Percentiles rank a stretch among this genome's conserved stretches.
Evolutionary conservation across 306 rosid species (phyloP).

Genomic region (Lathyrus aphaca): DNA sequence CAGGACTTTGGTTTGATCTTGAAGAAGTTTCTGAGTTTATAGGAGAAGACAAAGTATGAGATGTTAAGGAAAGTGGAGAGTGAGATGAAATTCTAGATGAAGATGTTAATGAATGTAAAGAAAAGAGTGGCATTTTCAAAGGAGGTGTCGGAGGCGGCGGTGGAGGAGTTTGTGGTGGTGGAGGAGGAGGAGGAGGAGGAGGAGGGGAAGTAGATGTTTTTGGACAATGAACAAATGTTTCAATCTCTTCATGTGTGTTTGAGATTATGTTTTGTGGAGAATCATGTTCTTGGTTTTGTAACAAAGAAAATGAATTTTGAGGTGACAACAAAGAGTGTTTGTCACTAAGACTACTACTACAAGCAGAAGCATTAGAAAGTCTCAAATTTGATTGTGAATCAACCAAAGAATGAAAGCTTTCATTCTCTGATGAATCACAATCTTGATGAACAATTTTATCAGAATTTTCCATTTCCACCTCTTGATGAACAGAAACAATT

Average conservation of each 20-base stretch:
- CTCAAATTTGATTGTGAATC: slow-evolving; percentile 68
- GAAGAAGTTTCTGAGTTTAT: slow-evolving; percentile 53
- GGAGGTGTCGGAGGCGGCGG: slow-evolving; percentile 46
- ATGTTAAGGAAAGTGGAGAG: slow-evolving; percentile 60
- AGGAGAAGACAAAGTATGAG: slow-evolving; percentile 57
- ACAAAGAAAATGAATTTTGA: slow-evolving; percentile 37
- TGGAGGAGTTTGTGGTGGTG: slow-evolving; percentile 56
- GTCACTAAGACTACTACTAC: slow-evolving; percentile 43
- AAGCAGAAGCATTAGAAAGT: slow-evolving; percentile 79
- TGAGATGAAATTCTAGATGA: slow-evolving; percentile 54
- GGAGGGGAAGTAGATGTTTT: slow-evolving; percentile 37
- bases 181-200: slow-evolving; percentile 54
- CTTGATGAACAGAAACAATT: slow-evolving; percentile 62
- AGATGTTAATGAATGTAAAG: slow-evolving; percentile 48
- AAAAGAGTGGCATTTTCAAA: slow-evolving; percentile 42
- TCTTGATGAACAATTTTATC: slow-evolving; percentile 47
- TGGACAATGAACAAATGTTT: slow-evolving; percentile 33
- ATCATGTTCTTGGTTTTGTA: slow-evolving; percentile 32
- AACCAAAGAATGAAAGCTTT: slow-evolving; percentile 84
- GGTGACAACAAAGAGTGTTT: slow-evolving; percentile 44
- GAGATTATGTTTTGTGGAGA: slow-evolving; percentile 39
- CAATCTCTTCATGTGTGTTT: slow-evolving; percentile 29
- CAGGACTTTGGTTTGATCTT: slow-evolving; percentile 47
- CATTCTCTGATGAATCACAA: slow-evolving; percentile 61
- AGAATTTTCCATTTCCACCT: slow-evolving; percentile 42